These are phyloP conservation scores for Leucocoprinus leucothites DNA, from an alignment of 768 basidiomycete genomes.

Conservation along the genomic window DNA sequence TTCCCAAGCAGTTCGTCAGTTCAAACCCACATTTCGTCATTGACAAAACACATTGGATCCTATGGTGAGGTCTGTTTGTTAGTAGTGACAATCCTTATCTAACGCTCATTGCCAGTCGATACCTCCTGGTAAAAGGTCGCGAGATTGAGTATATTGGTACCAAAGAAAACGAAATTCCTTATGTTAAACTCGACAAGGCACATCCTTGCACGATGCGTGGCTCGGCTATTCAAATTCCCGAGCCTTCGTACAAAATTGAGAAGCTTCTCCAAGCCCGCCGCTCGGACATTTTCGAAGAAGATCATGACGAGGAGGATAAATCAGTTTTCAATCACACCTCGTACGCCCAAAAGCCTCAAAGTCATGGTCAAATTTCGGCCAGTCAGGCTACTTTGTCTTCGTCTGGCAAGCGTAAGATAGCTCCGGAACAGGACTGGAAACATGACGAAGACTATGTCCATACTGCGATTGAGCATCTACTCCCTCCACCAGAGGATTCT, in stretches of 20 bases:
- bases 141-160: neutral
- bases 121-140: constrained; percentile 51
- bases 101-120: constrained; percentile 39
- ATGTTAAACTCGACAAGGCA: constrained; percentile 46
- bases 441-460: constrained; percentile 50
- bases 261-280: constrained; percentile 39
- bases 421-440: constrained; percentile 45
- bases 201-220: constrained; percentile 38
- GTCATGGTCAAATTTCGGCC: neutral
- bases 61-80: constrained; percentile 43
- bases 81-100: no score
- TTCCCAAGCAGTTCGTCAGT: constrained; percentile 52
- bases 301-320: constrained; percentile 48
- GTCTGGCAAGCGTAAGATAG: constrained; percentile 19
- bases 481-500: constrained; percentile 62
- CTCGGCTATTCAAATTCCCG: constrained; percentile 49
- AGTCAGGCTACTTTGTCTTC: constrained; percentile 14
- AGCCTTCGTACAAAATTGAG: constrained; percentile 53
- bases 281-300: constrained; percentile 38
- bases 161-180: constrained; percentile 24
- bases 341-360: constrained; percentile 13
- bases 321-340: constrained; percentile 35
- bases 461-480: constrained; percentile 38
- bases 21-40: constrained; percentile 54
- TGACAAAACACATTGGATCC: constrained; percentile 64